Evolutionary conservation across 768 basidiomycete species (phyloP).

Genomic region (Rhizopogon roseolus): DNA sequence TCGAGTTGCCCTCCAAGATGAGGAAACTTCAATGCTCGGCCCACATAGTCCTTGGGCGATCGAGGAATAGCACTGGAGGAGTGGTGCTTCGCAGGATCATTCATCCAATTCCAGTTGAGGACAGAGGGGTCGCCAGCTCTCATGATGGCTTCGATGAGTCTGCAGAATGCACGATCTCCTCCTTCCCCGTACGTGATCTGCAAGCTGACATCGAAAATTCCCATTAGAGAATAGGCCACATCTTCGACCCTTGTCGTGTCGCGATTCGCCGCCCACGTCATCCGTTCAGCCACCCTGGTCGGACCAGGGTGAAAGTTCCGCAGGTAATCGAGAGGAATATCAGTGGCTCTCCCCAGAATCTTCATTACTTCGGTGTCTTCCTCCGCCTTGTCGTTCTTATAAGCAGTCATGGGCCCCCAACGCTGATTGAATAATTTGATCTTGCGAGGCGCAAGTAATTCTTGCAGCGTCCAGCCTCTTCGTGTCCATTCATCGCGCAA

Average conservation of each 20-base stretch:
- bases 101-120: conserved; percentile 4
- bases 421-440: conserved; percentile 1
- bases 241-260: conserved; percentile 11
- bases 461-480: conserved; percentile 3
- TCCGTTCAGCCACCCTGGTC: neutral
- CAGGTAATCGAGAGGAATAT: too few species aligned
- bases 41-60: too few species aligned
- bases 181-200: conserved; percentile 14
- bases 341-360: too few species aligned
- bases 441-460: neutral
- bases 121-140: neutral
- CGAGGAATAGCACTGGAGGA: too few species aligned
- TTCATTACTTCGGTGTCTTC: too few species aligned
- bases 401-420: neutral
- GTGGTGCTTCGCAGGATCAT: neutral
- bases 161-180: conserved; percentile 1
- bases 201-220: conserved; percentile 8
- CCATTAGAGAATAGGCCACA: conserved; percentile 10
- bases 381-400: too few species aligned
- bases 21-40: too few species aligned
- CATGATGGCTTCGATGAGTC: conserved; percentile 1
- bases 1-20: too few species aligned
- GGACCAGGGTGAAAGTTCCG: too few species aligned
- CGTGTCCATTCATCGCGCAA: neutral
- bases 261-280: conserved; percentile 11